Evolutionary conservation across 2,329 filamentous ascomycete genomes (phyloP).

Genomic region (Sporothrix dimorphospora): DNA sequence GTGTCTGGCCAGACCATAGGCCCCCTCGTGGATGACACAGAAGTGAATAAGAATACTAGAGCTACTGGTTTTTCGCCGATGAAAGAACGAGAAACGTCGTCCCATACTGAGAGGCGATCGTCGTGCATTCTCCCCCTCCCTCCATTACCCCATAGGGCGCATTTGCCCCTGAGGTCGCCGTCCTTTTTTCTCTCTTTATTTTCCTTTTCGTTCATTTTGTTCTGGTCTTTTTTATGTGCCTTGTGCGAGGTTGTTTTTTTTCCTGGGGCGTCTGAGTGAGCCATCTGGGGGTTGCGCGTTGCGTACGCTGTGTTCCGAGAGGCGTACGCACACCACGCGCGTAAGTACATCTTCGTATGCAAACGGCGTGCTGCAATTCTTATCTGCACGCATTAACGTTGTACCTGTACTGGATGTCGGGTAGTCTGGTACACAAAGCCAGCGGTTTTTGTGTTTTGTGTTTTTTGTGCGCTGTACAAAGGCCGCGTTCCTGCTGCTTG

Average conservation of each 20-base stretch:
- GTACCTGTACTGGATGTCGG: neutral
- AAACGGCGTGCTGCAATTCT: neutral
- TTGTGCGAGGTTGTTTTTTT: neutral
- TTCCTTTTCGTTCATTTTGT: neutral
- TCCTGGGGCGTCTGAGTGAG: neutral
- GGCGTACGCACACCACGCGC: neutral
- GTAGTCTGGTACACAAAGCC: neutral
- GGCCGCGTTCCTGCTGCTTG: slow-evolving; percentile 2
- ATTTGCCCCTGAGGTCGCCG: neutral
- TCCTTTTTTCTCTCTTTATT: neutral
- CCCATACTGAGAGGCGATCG: neutral
- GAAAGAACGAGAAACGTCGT: slow-evolving; percentile 4
- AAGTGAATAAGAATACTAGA: slow-evolving; percentile 13
- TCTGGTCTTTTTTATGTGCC: neutral
- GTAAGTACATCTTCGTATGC: slow-evolving; percentile 13
- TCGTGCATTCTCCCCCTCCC: neutral
- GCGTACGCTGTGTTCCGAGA: slow-evolving; percentile 6
- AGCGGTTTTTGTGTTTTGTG: neutral
- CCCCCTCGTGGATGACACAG: neutral
- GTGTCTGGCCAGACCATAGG: neutral
- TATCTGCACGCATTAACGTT: neutral
- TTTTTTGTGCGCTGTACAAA: neutral
- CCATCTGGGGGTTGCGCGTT: slow-evolving; percentile 9
- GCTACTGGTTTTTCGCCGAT: slow-evolving; percentile 5
- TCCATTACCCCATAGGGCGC: neutral